These are phyloP conservation scores for Piloderma croceum DNA, from an alignment of 768 basidiomycete genomes.

Conservation along the genomic window DNA sequence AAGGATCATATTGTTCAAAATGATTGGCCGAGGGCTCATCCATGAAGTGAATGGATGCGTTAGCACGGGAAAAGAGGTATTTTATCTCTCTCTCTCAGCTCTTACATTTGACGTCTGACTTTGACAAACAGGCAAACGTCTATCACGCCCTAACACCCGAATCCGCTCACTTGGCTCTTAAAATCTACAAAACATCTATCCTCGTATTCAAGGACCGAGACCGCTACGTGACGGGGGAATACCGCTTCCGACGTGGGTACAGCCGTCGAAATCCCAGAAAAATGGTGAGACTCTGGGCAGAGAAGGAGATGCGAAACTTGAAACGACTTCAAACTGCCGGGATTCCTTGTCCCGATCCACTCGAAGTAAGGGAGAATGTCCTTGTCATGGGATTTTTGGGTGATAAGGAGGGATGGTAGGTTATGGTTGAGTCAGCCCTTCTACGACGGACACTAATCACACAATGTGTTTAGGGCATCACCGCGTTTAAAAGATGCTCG, in stretches of 20 bases:
- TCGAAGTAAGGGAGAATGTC: conserved; percentile 95
- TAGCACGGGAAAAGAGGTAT: conserved; percentile 95
- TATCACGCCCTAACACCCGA: conserved; percentile 76
- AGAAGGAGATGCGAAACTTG: conserved; percentile 97
- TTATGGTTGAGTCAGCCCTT: conserved; percentile 13
- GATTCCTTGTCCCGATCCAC: conserved; percentile 78
- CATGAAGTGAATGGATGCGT: conserved; percentile 94
- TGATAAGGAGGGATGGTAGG: conserved; percentile 73
- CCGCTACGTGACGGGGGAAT: conserved; percentile 92
- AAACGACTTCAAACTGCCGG: conserved; percentile 80
- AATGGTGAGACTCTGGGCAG: conserved; percentile 98
- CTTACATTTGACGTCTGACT: conserved; percentile 2
- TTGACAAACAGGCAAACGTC: conserved; percentile 74
- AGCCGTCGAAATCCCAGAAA: conserved; percentile 90
- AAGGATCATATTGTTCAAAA: conserved; percentile 88
- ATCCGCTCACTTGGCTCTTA: conserved; percentile 73
- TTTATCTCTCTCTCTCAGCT: conserved; percentile 12
- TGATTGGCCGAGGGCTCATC: conserved; percentile 86
- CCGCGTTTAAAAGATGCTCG: conserved; percentile 89
- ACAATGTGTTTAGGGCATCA: conserved; percentile 59
- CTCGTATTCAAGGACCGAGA: conserved; percentile 97
- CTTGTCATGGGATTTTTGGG: conserved; percentile 95
- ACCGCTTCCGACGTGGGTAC: conserved; percentile 90
- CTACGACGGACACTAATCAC: conserved; percentile 2
- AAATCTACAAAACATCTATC: conserved; percentile 98